Conservation (phyloP, 1,284 basidiomycete genomes). For the Pseudozyma flocculosa region DNA sequence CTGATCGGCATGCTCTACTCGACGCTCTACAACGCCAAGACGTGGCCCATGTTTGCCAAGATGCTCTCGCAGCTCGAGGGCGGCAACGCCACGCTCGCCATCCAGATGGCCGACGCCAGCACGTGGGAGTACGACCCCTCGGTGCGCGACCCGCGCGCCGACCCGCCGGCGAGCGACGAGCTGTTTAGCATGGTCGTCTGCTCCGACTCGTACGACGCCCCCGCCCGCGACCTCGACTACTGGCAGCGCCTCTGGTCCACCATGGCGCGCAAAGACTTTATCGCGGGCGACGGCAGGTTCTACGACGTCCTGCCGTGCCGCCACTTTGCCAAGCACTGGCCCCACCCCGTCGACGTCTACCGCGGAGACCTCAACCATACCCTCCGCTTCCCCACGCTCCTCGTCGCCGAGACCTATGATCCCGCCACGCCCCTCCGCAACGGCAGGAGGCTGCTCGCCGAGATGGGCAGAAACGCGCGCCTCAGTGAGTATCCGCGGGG, state of each 20-base stretch:
- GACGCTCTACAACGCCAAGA: conserved; percentile 10
- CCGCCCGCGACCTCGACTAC: conserved; percentile 1
- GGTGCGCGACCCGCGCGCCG: neutral
- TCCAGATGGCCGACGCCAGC: neutral
- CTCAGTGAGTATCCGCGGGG: conserved; percentile 3
- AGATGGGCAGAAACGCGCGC: conserved; percentile 29
- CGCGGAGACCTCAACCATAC: conserved; percentile 15
- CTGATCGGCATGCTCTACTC: conserved; percentile 21
- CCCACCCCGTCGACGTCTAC: conserved; percentile 21
- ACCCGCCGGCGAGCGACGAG: conserved; percentile 13
- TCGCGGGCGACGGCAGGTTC: conserved; percentile 27
- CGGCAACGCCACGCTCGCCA: conserved; percentile 10
- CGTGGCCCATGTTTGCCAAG: conserved; percentile 13
- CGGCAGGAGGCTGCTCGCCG: conserved; percentile 9
- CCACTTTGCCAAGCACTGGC: conserved; percentile 19
- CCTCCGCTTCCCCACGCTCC: conserved; percentile 15
- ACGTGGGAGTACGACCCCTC: conserved; percentile 25
- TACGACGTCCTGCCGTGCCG: conserved; percentile 31
- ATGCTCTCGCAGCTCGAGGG: conserved; percentile 14
- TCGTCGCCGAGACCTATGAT: conserved; percentile 30
- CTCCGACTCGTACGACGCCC: conserved; percentile 24
- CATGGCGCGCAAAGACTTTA: conserved; percentile 20
- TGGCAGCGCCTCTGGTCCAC: conserved; percentile 17
- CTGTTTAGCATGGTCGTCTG: conserved; percentile 24
- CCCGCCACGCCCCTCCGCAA: conserved; percentile 31